Base-by-base conservation (phyloP, 257 asterid species). In the Plantago ovata region DNA sequence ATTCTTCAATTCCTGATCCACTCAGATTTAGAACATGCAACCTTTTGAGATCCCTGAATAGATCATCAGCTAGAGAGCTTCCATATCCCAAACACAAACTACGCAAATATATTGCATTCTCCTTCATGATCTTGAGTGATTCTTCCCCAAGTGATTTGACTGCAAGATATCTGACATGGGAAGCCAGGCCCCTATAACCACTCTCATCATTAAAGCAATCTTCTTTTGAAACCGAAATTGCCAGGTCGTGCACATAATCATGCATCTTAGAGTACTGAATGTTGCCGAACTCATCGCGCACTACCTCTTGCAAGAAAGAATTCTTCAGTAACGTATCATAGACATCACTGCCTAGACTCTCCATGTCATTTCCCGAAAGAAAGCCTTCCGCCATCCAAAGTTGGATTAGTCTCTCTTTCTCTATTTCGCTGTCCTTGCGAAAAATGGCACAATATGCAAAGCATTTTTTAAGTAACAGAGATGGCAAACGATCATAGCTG, bases 331-430 rank as follows among this genome's bases (percentile, higher is more conserved):
- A 50, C 7, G 14, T 11, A 8, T 50, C 36, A 1, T 14, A 53
- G 3, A 32, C 8, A 23, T 32, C 28, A 13, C 9, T 53, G 42
- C 58, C 58, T n/a, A 32, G 7, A 32, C 12, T 28, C 42, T 53
- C 58, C 58, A 53, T 53, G 20, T 53, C 42, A 32, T 13, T 53
- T n/a, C 32, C 58, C 0, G 1, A n/a, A 28, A 53, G 58, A 28
- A 53, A 53, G 2, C 58, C 58, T 53, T 53, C 50, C 12, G 66
- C 66, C 66, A 61, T 61, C 66, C 66, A 61, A n/a, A 61, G 50
- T 28, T 61, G 66, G 66, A 61, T 16, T 38, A 61, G 38, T 19
- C 41, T 47, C 15, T 48, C 24, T 53, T 36, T 46, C 23, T 46
- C 53, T 46, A 46, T 46, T 18, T 46, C 23, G 1, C 23, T 19